Percentiles rank a stretch among this genome's conserved stretches.
Evolutionary conservation across 306 rosid species (phyloP).

Genomic region (Quercus engelmannii): DNA sequence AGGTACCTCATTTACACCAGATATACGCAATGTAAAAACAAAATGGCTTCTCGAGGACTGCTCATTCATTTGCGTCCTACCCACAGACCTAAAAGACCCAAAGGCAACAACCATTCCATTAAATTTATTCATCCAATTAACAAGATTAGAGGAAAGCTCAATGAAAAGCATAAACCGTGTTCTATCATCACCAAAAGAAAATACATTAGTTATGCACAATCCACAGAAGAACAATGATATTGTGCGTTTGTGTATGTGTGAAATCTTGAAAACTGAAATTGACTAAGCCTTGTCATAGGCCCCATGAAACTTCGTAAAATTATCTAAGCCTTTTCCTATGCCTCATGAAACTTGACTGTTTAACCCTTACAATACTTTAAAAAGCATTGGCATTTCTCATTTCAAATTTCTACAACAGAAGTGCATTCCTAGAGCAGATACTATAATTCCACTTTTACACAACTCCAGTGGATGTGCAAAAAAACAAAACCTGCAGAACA

Average conservation of each 20-base stretch:
- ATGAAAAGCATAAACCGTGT: not conserved
- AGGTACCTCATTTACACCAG: slow-evolving; percentile 80
- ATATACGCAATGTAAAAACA: slow-evolving; percentile 87
- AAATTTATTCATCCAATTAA: not conserved
- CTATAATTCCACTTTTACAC: not conserved
- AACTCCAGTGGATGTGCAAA: no score
- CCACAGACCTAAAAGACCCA: slow-evolving; percentile 70
- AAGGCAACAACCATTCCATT: slow-evolving; percentile 7
- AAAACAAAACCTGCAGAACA: not conserved
- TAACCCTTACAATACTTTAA: not conserved
- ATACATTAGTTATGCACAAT: not conserved
- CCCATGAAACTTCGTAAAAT: not conserved
- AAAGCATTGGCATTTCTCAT: slow-evolving; percentile 9
- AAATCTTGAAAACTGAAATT: not conserved
- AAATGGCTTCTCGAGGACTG: slow-evolving; percentile 96
- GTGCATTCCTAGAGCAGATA: not conserved
- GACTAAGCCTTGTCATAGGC: not conserved
- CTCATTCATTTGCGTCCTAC: slow-evolving; percentile 93
- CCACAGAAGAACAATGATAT: not conserved
- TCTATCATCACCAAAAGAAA: not conserved
- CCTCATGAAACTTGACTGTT: not conserved
- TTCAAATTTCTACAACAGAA: not conserved
- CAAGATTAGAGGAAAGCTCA: slow-evolving; percentile 2
- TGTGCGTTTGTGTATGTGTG: no score
- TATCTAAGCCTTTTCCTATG: not conserved